Conservation (phyloP, 345 rosid genomes). For the Gossypium turneri region DNA sequence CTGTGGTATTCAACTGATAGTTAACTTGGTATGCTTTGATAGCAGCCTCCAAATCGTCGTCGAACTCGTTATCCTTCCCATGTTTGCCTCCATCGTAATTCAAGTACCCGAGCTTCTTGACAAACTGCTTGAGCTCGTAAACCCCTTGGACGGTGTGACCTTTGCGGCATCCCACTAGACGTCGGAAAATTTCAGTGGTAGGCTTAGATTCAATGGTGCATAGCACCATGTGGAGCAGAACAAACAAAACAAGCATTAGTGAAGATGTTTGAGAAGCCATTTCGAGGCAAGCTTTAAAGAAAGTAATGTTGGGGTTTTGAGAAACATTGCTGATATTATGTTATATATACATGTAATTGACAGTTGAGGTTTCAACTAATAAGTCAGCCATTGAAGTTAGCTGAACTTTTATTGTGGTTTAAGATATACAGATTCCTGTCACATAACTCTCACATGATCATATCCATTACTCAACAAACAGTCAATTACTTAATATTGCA, state of each 20-base stretch:
- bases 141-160: constrained; percentile 9
- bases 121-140: constrained; percentile 7
- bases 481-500: neutral
- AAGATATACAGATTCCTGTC: neutral
- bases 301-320: too few relatives aligned
- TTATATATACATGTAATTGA: neutral
- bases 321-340: neutral
- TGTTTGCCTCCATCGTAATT: neutral
- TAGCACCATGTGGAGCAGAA: neutral
- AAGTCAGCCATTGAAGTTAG: neutral
- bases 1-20: constrained; percentile 16
- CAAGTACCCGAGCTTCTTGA: constrained; percentile 18
- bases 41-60: constrained; percentile 19
- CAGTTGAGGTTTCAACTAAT: neutral
- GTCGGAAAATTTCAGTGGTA: neutral
- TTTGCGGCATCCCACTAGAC: constrained; percentile 3
- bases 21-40: constrained; percentile 15
- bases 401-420: neutral
- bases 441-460: neutral
- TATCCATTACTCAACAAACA: too few relatives aligned
- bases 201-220: neutral
- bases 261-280: neutral
- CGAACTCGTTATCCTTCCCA: constrained; percentile 12
- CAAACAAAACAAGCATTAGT: neutral
- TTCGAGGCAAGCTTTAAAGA: neutral